These are phyloP conservation scores for Irineochytrium annulatum DNA, from an alignment of 192 early-diverging fungal genomes.

Conservation along the genomic window DNA sequence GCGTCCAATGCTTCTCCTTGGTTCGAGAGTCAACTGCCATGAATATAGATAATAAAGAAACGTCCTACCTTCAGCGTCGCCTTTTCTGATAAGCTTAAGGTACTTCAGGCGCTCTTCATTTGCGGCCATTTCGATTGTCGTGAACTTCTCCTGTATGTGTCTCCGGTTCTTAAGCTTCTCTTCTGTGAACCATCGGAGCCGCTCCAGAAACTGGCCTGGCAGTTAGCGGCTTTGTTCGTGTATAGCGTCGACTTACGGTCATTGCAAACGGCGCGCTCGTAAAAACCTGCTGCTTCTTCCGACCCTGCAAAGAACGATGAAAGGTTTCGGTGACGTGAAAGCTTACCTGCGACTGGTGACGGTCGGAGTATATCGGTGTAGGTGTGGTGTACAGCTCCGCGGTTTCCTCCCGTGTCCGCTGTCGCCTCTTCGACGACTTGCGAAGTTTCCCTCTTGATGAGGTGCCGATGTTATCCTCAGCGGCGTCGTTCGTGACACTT, in stretches of 20 bases:
- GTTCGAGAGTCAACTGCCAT: not conserved
- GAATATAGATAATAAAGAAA: conserved; percentile 11
- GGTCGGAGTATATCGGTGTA: no score
- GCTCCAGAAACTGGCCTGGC: conserved; percentile 41
- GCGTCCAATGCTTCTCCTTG: conserved; percentile 22
- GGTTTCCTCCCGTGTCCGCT: no score
- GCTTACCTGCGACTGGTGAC: no score
- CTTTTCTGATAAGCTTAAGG: conserved; percentile 25
- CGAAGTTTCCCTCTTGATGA: not conserved
- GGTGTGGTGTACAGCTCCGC: no score
- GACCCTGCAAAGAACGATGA: no score
- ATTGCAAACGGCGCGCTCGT: conserved; percentile 41
- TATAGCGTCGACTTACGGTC: conserved; percentile 43
- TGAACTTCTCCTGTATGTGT: conserved; percentile 31
- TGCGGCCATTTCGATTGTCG: conserved; percentile 28
- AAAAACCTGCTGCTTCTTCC: conserved; percentile 19
- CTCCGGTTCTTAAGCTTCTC: conserved; percentile 30
- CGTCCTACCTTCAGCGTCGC: conserved; percentile 6
- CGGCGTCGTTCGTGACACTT: not conserved
- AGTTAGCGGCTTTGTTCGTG: no score
- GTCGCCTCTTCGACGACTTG: no score
- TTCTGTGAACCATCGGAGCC: conserved; percentile 49
- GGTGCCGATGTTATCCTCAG: not conserved
- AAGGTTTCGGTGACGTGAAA: no score
- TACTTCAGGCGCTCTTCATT: conserved; percentile 45